A percentile compares a stretch with the other conserved stretches of the same genome.
These are phyloP conservation scores for Grosmannia penicillata DNA, from an alignment of 2,329 filamentous ascomycete species.

Conservation along the genomic window DNA sequence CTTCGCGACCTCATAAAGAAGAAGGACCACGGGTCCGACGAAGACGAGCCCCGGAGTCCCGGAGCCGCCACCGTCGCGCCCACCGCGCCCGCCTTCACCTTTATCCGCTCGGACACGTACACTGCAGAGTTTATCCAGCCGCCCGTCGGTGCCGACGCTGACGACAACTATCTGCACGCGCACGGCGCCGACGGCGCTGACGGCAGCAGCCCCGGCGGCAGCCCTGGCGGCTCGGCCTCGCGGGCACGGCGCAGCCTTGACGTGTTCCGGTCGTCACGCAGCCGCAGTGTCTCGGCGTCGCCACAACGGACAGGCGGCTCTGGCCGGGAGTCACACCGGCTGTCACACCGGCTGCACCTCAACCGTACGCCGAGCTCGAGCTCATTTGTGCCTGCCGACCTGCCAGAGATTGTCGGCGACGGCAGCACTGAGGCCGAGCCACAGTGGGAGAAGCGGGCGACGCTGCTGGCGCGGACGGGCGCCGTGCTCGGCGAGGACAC, in stretches of 20 bases:
- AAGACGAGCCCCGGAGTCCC: neutral
- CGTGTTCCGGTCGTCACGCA: constrained; percentile 22
- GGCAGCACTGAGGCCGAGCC: constrained; percentile 20
- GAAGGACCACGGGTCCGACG: neutral
- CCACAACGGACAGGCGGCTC: constrained; percentile 18
- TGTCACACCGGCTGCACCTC: constrained; percentile 61
- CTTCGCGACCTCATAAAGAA: constrained; percentile 7
- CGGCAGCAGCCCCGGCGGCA: constrained; percentile 4
- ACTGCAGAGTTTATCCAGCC: constrained; percentile 67
- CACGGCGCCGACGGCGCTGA: constrained; percentile 9
- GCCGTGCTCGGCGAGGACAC: no score
- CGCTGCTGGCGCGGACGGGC: constrained; percentile 74
- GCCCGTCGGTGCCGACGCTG: constrained; percentile 24
- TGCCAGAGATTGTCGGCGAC: constrained; percentile 52
- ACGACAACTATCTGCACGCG: neutral
- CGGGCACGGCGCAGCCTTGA: constrained; percentile 16
- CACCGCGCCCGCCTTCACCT: constrained; percentile 54
- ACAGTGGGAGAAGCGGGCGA: constrained; percentile 86
- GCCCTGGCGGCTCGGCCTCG: constrained; percentile 12
- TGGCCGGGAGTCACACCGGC: constrained; percentile 25
- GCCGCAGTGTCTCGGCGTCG: constrained; percentile 32
- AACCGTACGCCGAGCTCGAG: constrained; percentile 44
- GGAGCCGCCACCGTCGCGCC: constrained; percentile 11
- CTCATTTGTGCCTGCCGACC: constrained; percentile 60
- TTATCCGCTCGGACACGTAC: constrained; percentile 72